A percentile compares a stretch with the other conserved stretches of the same genome.
Conservation (phyloP, 345 rosid species). For the Eucalyptus guilfoylei region DNA sequence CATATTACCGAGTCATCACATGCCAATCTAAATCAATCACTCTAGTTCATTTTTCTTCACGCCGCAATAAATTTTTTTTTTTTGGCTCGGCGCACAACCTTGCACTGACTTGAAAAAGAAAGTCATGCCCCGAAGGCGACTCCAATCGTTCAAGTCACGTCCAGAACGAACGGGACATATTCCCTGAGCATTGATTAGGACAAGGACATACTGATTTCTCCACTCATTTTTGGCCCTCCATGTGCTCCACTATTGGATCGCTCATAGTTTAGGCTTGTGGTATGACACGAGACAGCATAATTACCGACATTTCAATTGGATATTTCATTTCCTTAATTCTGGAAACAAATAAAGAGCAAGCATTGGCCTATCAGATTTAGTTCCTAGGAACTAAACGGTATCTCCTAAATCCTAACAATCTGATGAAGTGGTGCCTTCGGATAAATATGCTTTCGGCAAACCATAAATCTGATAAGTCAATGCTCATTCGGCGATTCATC, state of each 20-base stretch:
- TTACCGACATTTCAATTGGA: neutral
- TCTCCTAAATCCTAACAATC: neutral
- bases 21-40: neutral
- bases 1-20: neutral
- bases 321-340: neutral
- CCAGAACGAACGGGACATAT: neutral
- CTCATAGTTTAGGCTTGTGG: neutral
- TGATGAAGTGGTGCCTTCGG: neutral
- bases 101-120: neutral
- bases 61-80: neutral
- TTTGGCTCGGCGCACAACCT: neutral
- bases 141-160: neutral
- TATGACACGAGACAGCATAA: neutral
- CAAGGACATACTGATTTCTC: neutral
- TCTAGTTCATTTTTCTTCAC: neutral
- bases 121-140: neutral
- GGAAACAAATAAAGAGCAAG: neutral
- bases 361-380: neutral
- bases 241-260: neutral
- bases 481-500: neutral
- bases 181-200: neutral
- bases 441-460: neutral
- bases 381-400: neutral
- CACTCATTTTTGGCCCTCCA: neutral
- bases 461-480: neutral